Base-by-base conservation (phyloP, 352 stramenopile species). In the Phytophthora multivora region DNA sequence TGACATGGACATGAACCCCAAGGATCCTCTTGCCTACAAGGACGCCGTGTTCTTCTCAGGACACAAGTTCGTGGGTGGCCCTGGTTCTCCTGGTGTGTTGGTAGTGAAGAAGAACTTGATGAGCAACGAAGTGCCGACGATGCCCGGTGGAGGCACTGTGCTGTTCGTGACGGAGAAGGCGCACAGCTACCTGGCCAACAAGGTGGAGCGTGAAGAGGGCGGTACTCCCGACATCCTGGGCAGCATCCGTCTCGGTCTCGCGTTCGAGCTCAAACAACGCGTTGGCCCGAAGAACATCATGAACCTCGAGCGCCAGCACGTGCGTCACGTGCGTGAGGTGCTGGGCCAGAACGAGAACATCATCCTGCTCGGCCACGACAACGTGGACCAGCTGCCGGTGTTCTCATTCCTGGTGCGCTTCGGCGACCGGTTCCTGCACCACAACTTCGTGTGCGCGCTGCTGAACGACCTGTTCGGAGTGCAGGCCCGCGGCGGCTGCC, bases 391-490 rank as follows among this genome's bases (percentile, higher is more conserved):
- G 18, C 71, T 99, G 31, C 95, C 96, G 0, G 91, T 98, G 16
- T 97, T 98, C 63, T 98, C 96, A 6, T 98, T 99, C 56, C 69
- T 99, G 1, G 82, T 99, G 23, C 83, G 86, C 21, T 96, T 83
- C 42, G 87, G 86, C 4, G 67, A 83, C 45, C 60, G 90, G 11
- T 98, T 98, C 74, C 71, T 99, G 45, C 97, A 99, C 73, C 99
- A 98, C 79, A 99, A 99, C 68, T 99, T 98, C 60, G 97, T 99
- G 25, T 98, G 91, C 62, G 95, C 96, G 19, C 66, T 99, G 40
- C 77, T 99, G 5, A 99, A 99, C 62, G 97, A 99, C 76, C 73
- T 99, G 6, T 99, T 99, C 76, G 97, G 97, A 8, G 96, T 99
- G 39, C 97, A 83, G 40, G 77, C 68, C 0, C 74, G 73, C 13